Evolutionary conservation across 306 rosid genomes (phyloP), one percentile per base, ranked within the genome.

Genomic region (Canavalia gladiata): DNA sequence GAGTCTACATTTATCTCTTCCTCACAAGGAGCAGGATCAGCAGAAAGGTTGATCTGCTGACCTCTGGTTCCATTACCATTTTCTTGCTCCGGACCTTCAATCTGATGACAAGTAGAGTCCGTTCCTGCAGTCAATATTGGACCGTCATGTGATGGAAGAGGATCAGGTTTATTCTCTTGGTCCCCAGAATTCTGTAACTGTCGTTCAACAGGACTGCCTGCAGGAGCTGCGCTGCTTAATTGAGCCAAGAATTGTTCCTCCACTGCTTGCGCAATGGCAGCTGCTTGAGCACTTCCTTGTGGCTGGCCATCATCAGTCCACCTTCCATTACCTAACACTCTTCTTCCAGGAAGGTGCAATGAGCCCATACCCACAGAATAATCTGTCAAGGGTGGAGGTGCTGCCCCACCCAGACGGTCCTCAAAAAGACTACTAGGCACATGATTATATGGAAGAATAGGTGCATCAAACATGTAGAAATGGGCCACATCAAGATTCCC

Each of bases 301-400:
- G 99, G 98, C 81, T 87, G 99, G 54, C 99, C 99, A 84, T 93
- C 99, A 93, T 93, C 98, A 51, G 99, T 95, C 99, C 99, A 95
- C 81, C 99, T 91, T 74, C 99, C 96, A 81, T 90, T 89, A 74
- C 94, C 91, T 42, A 83, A 82, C 74, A 94, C 98, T 87, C 99
- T 90, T 75, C 97, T 87, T 70, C 97, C 97, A 7, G 92, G 88
- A 66, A 95, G 84, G 67, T 89, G 97, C 89, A 92, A 83, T 3
- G 99, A 91, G 72, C 93, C 94, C 94, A 95, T 89, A 58, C 99
- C 99, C 55, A 91, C 94, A 82, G 99, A 90, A 90, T 91, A 95
- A 84, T 95, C 98, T 73, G 98, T 90, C 87, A 91, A 83, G 45
- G 98, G 99, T 41, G 98, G 97, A 8, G 97, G 99, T 30, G 97